Base-by-base conservation (phyloP, 139 green algal genomes). In the Desmodesmus armatus region DNA sequence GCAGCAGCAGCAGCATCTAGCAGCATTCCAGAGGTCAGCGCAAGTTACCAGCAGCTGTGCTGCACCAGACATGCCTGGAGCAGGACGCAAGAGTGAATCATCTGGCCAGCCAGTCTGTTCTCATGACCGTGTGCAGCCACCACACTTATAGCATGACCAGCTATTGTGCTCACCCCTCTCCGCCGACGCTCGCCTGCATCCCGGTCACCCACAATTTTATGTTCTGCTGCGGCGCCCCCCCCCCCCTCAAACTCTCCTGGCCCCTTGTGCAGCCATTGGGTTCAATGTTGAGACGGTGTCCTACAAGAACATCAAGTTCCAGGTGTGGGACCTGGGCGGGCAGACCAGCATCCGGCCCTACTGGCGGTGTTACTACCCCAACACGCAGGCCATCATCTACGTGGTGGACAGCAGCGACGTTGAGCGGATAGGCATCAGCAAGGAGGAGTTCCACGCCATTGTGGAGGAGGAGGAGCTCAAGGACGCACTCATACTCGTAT, bases 271-370 rank as follows among this genome's bases (percentile, higher is more conserved):
- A 98, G 96, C 97, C 3, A 99, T 99, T 71, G 98, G 98, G 6
- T 99, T 99, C 93, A 99, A 99, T 85, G 98, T 99, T 31, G 98
- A 99, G 90, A 99, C 98, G 23, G 98, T 99, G 25, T 94, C 93
- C 0, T 99, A 99, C 90, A 99, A 99, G 49, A 99, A 99, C 90
- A 99, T 99, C 71, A 99, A 99, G 87, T 99, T 99, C 76, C 97
- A 99, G 88, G 96, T 98, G 1, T 98, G 94, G 94, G 96, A 98
- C 80, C 83, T 98, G 41, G 92, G 92, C n/a, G 97, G 95, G 23
- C 96, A 98, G 89, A 98, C 95, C 0, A 96, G 91, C 74, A 99
- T 99, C 72, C 91, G 98, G 19, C 98, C 98, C 5, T 99, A 99
- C 91, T 99, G 98, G 98, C 89, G 98, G n/a, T 99, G 97, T 87